Conservation (phyloP, 2,329 filamentous ascomycete genomes). For the Basipetospora chlamydospora region DNA sequence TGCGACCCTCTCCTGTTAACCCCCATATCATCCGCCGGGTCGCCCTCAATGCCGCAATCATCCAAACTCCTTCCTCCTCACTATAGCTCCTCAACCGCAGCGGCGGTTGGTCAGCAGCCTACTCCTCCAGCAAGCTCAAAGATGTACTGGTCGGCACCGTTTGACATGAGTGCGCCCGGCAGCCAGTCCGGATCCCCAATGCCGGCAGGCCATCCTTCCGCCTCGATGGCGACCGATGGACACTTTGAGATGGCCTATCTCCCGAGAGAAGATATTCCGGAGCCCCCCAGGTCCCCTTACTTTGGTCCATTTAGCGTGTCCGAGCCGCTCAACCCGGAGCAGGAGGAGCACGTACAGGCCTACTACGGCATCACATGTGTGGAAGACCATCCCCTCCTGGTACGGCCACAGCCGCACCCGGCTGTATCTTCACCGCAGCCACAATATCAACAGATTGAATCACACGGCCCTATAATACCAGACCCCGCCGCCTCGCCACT, state of each 20-base stretch:
- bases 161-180: slow-evolving; percentile 25
- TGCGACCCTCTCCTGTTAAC: slow-evolving; percentile 2
- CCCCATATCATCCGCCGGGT: slow-evolving; percentile 32
- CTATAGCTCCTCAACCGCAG: slow-evolving; percentile 18
- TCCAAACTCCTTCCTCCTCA: slow-evolving; percentile 17
- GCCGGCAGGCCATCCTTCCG: slow-evolving; percentile 20
- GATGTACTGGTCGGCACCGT: slow-evolving; percentile 28
- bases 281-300: slow-evolving; percentile 19
- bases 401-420: not conserved
- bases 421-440: too few species aligned
- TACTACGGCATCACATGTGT: slow-evolving; percentile 13
- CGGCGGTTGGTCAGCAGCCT: slow-evolving; percentile 24
- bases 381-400: not conserved
- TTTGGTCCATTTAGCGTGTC: slow-evolving; percentile 22
- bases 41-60: slow-evolving; percentile 30
- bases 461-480: not conserved
- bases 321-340: slow-evolving; percentile 13
- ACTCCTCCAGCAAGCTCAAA: slow-evolving; percentile 32
- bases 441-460: too few species aligned
- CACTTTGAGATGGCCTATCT: slow-evolving; percentile 23
- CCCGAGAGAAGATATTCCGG: slow-evolving; percentile 21
- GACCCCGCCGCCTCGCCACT: too few species aligned
- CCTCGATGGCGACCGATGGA: slow-evolving; percentile 21
- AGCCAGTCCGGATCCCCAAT: slow-evolving; percentile 32
- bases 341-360: slow-evolving; percentile 12